Conservation (phyloP, 495 filamentous ascomycete species). For the Talaromyces wortmannii region DNA sequence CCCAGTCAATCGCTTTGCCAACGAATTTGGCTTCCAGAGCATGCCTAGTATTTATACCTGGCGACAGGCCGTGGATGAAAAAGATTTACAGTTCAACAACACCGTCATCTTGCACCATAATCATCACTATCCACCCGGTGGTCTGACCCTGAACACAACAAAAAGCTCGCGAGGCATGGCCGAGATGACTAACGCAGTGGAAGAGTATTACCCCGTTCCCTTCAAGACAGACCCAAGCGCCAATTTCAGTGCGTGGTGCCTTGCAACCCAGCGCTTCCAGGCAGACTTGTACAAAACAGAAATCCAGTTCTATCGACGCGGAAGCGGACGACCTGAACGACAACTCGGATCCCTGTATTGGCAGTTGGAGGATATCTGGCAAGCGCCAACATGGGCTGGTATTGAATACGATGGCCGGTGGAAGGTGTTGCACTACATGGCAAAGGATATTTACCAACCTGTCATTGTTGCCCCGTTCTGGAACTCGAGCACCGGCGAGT, state of each 20-base stretch:
- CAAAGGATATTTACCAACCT: slow-evolving; percentile 53
- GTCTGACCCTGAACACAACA: slow-evolving; percentile 31
- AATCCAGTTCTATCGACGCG: slow-evolving; percentile 61
- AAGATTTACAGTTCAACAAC: slow-evolving; percentile 55
- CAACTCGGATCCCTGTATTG: slow-evolving; percentile 62
- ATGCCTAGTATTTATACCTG: slow-evolving; percentile 61
- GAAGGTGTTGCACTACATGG: slow-evolving; percentile 58
- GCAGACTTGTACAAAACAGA: slow-evolving; percentile 58
- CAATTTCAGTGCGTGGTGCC: slow-evolving; percentile 66
- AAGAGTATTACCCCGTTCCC: slow-evolving; percentile 57
- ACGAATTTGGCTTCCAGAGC: slow-evolving; percentile 61
- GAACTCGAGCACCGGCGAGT: slow-evolving; percentile 44
- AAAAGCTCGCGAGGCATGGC: slow-evolving; percentile 42
- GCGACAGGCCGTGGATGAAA: slow-evolving; percentile 43
- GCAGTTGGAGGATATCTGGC: slow-evolving; percentile 68
- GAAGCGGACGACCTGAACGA: slow-evolving; percentile 50
- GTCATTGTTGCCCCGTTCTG: slow-evolving; percentile 58
- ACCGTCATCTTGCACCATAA: slow-evolving; percentile 53
- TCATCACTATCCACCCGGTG: slow-evolving; percentile 55
- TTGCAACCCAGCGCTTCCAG: slow-evolving; percentile 62
- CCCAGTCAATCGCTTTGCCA: slow-evolving; percentile 57
- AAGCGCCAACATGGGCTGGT: slow-evolving; percentile 60
- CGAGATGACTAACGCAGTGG: slow-evolving; percentile 57
- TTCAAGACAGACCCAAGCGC: slow-evolving; percentile 46
- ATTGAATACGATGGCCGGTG: slow-evolving; percentile 60